phyloP scores from a whole-genome alignment of 2,329 filamentous ascomycete genomes.

The Mycosphaerella arachidis region DNA sequence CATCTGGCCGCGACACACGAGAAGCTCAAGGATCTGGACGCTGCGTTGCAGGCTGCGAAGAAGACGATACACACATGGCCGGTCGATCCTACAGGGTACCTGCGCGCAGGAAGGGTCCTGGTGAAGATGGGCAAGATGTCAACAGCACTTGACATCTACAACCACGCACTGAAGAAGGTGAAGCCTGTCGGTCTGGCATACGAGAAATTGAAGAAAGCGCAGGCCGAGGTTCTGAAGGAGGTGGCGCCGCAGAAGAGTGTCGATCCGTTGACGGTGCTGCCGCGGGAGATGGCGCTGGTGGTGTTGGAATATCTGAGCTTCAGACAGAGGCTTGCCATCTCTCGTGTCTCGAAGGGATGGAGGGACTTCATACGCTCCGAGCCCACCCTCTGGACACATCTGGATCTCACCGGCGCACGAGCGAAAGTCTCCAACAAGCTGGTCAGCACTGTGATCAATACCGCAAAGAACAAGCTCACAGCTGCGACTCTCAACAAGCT shows the following conservation, averaged over 20 bases:
- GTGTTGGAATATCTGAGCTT: constrained; percentile 52
- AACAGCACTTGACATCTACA: constrained; percentile 54
- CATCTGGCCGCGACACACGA: constrained; percentile 53
- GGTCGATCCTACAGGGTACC: constrained; percentile 53
- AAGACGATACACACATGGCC: constrained; percentile 51
- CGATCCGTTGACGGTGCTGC: constrained; percentile 52
- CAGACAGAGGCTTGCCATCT: constrained; percentile 43
- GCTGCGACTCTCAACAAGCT: constrained; percentile 36
- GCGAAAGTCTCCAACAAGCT: constrained; percentile 40
- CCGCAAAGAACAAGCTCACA: constrained; percentile 36
- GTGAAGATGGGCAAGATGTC: constrained; percentile 47
- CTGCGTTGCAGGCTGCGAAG: constrained; percentile 54
- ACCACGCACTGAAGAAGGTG: constrained; percentile 53
- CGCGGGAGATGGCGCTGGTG: constrained; percentile 51
- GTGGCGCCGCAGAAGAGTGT: constrained; percentile 41
- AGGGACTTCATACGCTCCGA: constrained; percentile 46
- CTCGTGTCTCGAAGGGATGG: constrained; percentile 56
- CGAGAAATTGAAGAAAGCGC: constrained; percentile 33
- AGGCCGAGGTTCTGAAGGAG: constrained; percentile 43
- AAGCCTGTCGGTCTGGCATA: constrained; percentile 36
- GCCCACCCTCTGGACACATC: constrained; percentile 47
- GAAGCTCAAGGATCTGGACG: constrained; percentile 48
- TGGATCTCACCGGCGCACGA: constrained; percentile 49
- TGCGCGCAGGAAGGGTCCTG: constrained; percentile 50
- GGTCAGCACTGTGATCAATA: constrained; percentile 40